Base-by-base conservation (phyloP, 2,329 filamentous ascomycete genomes). In the Fusarium equiseti region DNA sequence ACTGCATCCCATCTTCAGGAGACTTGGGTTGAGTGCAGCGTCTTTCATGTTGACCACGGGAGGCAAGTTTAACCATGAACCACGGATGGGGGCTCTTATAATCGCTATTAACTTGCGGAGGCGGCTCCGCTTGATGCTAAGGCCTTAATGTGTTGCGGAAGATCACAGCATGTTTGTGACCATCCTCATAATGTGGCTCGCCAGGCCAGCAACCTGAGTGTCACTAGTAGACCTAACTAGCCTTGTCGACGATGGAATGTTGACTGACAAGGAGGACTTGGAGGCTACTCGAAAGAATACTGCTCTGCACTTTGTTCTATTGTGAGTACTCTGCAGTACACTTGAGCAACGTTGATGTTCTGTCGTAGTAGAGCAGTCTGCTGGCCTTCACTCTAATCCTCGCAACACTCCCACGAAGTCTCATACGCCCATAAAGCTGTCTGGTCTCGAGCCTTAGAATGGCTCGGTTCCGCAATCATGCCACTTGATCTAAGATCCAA, bases 401-500 rank as follows among this genome's bases (percentile, higher is more conserved):
- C 35, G 35, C 35, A 38, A 38, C 18, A 38, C 31, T 15, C 1
- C 13, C 13, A 8, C 31, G 15, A 1, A 15, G 1, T 32, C 31
- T 8, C 13, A 16, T 32, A 32, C 31, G 3, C 6, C 13, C 31
- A 4, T 6, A 31, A 15, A 31, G 8, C 31, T 13, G 13, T 31
- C 29, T 13, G 12, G 29, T 31, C 12, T 31, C 5, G 12, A 31
- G 12, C 29, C 29, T 31, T 13, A 32, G 10, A 22, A 18, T 2
- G 2, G 7, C n/a, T 22, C 24, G 44, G 45, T 55, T 60, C 61
- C 59, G 52, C 59, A 68, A 35, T 71, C 59, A 35, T 53, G 58
- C 68, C 57, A 65, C 65, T 45, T 27, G 26, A 60, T 54, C 63
- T 48, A 16, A 59, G 49, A 45, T 51, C 45, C 12, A 51, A 48